phyloP scores from a whole-genome alignment of 805 yeast genomes.

The Yarrowia keelungensis region DNA sequence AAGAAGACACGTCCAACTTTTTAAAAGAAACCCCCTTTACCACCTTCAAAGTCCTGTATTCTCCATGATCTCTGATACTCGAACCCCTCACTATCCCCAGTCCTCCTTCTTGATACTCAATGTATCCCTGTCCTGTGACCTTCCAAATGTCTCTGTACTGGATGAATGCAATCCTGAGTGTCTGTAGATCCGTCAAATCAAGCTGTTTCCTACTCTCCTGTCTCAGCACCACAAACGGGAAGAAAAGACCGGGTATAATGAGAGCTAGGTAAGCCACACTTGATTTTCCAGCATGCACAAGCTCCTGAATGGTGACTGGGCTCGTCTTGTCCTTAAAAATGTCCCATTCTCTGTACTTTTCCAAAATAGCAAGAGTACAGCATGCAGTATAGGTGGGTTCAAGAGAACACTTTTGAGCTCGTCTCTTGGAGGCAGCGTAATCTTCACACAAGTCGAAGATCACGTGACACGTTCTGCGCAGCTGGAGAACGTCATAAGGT shows the following conservation, averaged over 20 bases:
- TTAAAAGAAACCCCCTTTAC: too few species aligned
- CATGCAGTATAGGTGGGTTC: neutral
- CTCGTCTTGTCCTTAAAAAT: neutral
- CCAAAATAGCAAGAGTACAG: neutral
- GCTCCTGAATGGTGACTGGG: slow-evolving; percentile 1
- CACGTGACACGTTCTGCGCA: neutral
- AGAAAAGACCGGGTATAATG: slow-evolving; percentile 4
- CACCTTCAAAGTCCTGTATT: too few species aligned
- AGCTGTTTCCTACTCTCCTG: neutral
- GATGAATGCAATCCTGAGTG: slow-evolving; percentile 18
- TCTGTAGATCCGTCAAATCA: slow-evolving; percentile 19
- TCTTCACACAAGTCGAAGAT: neutral
- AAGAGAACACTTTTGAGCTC: neutral
- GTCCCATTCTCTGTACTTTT: neutral
- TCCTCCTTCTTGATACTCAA: slow-evolving; percentile 32
- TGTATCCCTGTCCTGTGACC: slow-evolving; percentile 13
- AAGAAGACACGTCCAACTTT: too few species aligned
- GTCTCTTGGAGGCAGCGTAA: neutral
- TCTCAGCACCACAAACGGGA: slow-evolving; percentile 5
- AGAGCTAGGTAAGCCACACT: neutral
- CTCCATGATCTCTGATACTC: neutral
- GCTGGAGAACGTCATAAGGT: neutral
- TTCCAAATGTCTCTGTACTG: slow-evolving; percentile 27
- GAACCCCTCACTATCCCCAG: neutral
- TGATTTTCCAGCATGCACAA: neutral